Conservation (phyloP, 2,329 filamentous ascomycete species). For the Ascosphaera apis region DNA sequence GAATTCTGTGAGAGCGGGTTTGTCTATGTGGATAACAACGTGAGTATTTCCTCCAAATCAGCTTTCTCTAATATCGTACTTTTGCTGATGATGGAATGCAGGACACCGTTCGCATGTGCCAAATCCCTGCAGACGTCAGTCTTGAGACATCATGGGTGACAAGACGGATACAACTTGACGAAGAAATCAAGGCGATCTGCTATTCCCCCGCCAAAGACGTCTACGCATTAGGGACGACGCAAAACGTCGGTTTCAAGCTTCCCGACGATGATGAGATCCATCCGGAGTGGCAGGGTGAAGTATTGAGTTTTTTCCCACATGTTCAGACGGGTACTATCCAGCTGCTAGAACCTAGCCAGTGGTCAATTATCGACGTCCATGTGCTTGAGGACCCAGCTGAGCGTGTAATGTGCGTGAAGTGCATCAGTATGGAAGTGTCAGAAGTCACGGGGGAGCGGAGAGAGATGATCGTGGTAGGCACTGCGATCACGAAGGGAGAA, state of each 20-base stretch:
- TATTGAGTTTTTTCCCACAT: conserved; percentile 34
- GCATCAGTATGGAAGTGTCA: conserved; percentile 67
- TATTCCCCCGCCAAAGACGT: conserved; percentile 54
- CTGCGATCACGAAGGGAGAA: conserved; percentile 67
- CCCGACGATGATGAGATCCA: conserved; percentile 72
- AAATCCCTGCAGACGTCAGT: conserved; percentile 42
- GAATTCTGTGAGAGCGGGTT: conserved; percentile 60
- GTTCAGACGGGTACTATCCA: conserved; percentile 51
- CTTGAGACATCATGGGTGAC: conserved; percentile 59
- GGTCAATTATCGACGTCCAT: conserved; percentile 51
- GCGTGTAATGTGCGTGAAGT: conserved; percentile 57
- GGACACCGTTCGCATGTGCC: conserved; percentile 49
- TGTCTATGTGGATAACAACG: conserved; percentile 48
- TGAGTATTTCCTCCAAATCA: conserved; percentile 9
- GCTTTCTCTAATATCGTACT: conserved; percentile 1
- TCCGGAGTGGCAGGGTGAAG: conserved; percentile 54
- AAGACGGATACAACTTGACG: conserved; percentile 43
- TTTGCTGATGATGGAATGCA: conserved; percentile 11
- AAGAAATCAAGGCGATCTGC: conserved; percentile 48
- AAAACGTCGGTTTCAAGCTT: conserved; percentile 49
- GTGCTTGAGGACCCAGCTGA: conserved; percentile 27
- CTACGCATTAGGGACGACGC: conserved; percentile 55
- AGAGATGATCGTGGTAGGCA: conserved; percentile 64
- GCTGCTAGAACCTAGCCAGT: conserved; percentile 53
- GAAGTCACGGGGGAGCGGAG: conserved; percentile 74